These are phyloP conservation scores for Ophiostoma australiae DNA, from an alignment of 2,329 filamentous ascomycete genomes.

Conservation along the genomic window DNA sequence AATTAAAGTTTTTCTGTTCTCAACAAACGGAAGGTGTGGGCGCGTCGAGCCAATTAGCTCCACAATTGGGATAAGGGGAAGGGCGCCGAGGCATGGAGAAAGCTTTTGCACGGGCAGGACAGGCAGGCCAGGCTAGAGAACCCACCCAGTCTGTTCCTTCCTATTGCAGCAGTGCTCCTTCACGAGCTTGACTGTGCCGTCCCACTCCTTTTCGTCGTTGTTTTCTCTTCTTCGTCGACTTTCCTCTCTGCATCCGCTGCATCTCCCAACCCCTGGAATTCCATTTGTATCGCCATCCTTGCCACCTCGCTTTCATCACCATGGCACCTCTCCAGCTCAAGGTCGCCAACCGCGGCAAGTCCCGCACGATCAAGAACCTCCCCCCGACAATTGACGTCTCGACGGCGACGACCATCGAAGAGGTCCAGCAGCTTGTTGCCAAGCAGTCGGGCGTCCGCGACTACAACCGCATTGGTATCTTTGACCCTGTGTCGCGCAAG, in stretches of 20 bases:
- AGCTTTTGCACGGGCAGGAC: constrained; percentile 12
- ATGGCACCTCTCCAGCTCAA: constrained; percentile 36
- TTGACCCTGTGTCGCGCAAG: constrained; percentile 56
- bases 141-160: constrained; percentile 9
- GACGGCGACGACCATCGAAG: constrained; percentile 52
- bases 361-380: constrained; percentile 51
- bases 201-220: constrained; percentile 11
- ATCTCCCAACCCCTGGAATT: neutral
- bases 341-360: constrained; percentile 45
- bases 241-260: neutral
- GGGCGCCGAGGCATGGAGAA: neutral
- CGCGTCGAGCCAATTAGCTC: constrained; percentile 17
- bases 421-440: constrained; percentile 54
- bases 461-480: constrained; percentile 58
- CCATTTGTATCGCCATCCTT: neutral
- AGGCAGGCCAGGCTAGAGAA: neutral
- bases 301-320: neutral
- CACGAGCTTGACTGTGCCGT: neutral
- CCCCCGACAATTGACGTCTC: constrained; percentile 48
- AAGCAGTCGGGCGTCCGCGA: constrained; percentile 48
- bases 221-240: neutral
- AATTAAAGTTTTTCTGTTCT: constrained; percentile 16
- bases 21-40: constrained; percentile 17
- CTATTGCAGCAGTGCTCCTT: neutral
- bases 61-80: neutral